Conservation (phyloP, 306 rosid species). For the Casuarina glauca region DNA sequence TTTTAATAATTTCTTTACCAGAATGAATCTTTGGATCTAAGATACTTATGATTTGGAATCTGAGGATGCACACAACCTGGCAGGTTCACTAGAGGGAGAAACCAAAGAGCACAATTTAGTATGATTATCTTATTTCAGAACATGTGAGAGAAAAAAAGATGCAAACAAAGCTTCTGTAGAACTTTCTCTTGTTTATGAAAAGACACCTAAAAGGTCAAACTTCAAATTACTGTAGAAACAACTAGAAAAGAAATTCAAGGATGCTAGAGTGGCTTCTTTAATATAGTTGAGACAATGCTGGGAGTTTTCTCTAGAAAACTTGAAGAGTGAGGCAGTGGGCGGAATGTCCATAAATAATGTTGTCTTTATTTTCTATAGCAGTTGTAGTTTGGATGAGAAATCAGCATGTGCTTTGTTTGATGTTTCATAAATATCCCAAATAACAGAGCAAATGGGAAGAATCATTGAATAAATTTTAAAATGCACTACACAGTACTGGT, state of each 20-base stretch:
- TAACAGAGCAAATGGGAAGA: not conserved
- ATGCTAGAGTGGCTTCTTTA: not conserved
- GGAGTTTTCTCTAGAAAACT: not conserved
- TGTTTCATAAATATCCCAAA: not conserved
- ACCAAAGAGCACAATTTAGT: not conserved
- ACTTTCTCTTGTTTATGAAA: not conserved
- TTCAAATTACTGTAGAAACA: not conserved
- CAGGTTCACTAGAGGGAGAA: not conserved
- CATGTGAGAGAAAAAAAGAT: not conserved
- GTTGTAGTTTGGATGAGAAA: not conserved
- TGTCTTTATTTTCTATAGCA: not conserved
- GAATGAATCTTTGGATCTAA: slow-evolving; percentile 2
- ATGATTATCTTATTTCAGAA: not conserved
- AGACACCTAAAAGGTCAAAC: not conserved
- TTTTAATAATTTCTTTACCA: not conserved
- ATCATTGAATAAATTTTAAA: not conserved
- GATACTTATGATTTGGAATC: not conserved
- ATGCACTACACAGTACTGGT: not conserved
- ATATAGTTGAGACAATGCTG: not conserved
- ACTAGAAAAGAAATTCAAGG: not conserved
- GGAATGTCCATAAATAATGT: not conserved
- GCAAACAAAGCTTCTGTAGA: not conserved
- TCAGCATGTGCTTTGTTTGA: not conserved
- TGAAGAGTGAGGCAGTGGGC: not conserved
- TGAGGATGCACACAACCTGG: not conserved